Conservation (phyloP, 306 rosid species). For the Corylus americana region DNA sequence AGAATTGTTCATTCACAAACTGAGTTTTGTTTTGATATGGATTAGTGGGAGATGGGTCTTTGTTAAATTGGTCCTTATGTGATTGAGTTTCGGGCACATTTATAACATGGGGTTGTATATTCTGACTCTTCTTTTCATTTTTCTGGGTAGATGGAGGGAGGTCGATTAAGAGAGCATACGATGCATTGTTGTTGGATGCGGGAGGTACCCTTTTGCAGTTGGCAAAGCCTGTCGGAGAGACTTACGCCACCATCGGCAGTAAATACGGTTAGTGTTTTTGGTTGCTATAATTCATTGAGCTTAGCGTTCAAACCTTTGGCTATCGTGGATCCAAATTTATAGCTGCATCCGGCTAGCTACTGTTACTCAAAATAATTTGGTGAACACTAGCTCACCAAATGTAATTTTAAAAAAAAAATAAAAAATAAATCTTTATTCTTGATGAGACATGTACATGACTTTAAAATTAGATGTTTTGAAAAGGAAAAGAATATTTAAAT, state of each 20-base stretch:
- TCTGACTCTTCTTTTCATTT: neutral
- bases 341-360: too few relatives aligned
- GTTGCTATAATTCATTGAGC: neutral
- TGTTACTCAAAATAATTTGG: too few relatives aligned
- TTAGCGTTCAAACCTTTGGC: neutral
- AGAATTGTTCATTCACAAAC: neutral
- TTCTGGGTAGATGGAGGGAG: slow-evolving; percentile 31
- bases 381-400: too few relatives aligned
- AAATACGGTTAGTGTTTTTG: slow-evolving; percentile 54
- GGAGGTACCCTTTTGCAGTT: slow-evolving; percentile 95
- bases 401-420: too few relatives aligned
- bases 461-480: too few relatives aligned
- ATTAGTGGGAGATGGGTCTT: neutral
- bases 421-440: too few relatives aligned
- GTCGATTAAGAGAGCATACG: slow-evolving; percentile 43
- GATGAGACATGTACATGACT: too few relatives aligned
- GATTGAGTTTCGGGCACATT: neutral
- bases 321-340: too few relatives aligned
- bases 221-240: slow-evolving; percentile 71
- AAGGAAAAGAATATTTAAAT: too few relatives aligned
- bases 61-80: neutral
- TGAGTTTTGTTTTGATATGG: neutral
- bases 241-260: slow-evolving; percentile 71
- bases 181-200: slow-evolving; percentile 85
- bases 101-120: neutral